These are phyloP conservation scores for Nigrospora sphaerica DNA, from an alignment of 2,329 filamentous ascomycete species.

Conservation along the genomic window DNA sequence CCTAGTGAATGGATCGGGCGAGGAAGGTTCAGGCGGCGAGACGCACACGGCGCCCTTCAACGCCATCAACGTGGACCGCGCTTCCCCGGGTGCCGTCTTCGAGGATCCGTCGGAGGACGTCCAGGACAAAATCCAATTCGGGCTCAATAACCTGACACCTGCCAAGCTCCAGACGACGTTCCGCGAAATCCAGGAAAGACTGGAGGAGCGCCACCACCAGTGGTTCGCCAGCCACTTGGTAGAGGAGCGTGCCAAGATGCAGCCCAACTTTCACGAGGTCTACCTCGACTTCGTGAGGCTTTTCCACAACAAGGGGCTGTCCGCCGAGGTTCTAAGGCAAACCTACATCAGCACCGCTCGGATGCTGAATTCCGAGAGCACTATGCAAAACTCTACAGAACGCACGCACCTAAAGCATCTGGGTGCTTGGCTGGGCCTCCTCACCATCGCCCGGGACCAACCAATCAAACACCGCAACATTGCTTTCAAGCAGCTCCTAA, in stretches of 20 bases:
- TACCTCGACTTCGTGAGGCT: constrained; percentile 85
- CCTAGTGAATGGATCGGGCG: constrained; percentile 63
- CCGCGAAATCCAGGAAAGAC: constrained; percentile 67
- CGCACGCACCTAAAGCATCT: constrained; percentile 87
- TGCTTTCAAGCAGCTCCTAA: constrained; percentile 89
- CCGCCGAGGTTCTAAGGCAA: constrained; percentile 85
- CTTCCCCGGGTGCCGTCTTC: constrained; percentile 49
- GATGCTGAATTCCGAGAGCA: constrained; percentile 84
- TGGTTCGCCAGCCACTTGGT: constrained; percentile 97
- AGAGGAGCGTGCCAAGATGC: constrained; percentile 91
- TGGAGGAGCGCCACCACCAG: constrained; percentile 78
- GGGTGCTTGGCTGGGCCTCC: constrained; percentile 83
- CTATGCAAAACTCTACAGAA: constrained; percentile 77
- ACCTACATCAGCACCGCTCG: constrained; percentile 82
- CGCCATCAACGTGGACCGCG: constrained; percentile 70
- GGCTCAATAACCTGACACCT: constrained; percentile 92
- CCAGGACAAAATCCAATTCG: constrained; percentile 91
- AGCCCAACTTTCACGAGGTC: constrained; percentile 91
- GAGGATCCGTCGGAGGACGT: constrained; percentile 79
- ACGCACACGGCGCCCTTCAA: constrained; percentile 64
- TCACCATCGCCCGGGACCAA: constrained; percentile 89
- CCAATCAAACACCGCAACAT: constrained; percentile 96
- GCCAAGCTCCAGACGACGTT: constrained; percentile 82
- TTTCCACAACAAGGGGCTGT: constrained; percentile 71
- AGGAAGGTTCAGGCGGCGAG: constrained; percentile 54